Conservation (phyloP, 1,284 basidiomycete genomes). For the Porodaedalea pini region DNA sequence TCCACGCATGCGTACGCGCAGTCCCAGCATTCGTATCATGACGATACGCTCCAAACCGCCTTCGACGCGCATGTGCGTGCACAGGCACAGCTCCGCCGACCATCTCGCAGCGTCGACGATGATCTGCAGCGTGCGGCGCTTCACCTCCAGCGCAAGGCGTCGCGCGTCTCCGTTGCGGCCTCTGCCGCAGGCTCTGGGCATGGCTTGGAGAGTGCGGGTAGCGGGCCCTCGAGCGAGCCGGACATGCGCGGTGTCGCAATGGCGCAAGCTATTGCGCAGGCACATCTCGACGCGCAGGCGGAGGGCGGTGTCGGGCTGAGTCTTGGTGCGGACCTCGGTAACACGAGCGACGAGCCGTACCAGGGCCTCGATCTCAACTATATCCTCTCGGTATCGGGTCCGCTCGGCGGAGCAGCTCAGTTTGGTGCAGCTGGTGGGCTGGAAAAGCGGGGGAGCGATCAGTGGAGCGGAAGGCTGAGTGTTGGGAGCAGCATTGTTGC, state of each 20-base stretch:
- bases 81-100: constrained; percentile 37
- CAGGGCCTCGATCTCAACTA: constrained; percentile 44
- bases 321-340: background rate
- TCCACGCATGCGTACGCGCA: background rate
- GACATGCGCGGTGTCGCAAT: constrained; percentile 20
- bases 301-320: constrained; percentile 29
- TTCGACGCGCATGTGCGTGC: constrained; percentile 14
- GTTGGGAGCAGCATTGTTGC: constrained; percentile 18
- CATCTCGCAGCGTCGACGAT: constrained; percentile 51
- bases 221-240: constrained; percentile 19
- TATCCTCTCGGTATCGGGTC: constrained; percentile 39
- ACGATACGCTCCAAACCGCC: constrained; percentile 8
- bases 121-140: constrained; percentile 33
- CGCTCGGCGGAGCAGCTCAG: constrained; percentile 10
- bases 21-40: constrained; percentile 3
- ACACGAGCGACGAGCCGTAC: constrained; percentile 26
- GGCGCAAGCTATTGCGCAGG: constrained; percentile 19
- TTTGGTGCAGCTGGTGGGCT: constrained; percentile 20
- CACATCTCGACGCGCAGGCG: constrained; percentile 22
- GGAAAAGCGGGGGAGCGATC: constrained; percentile 19
- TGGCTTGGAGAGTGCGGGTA: background rate
- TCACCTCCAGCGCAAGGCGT: constrained; percentile 21
- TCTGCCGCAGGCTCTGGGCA: constrained; percentile 36
- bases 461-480: constrained; percentile 18
- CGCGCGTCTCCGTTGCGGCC: constrained; percentile 22